Conservation (phyloP, 2,329 filamentous ascomycete genomes). For the Hypoxylon sp. region DNA sequence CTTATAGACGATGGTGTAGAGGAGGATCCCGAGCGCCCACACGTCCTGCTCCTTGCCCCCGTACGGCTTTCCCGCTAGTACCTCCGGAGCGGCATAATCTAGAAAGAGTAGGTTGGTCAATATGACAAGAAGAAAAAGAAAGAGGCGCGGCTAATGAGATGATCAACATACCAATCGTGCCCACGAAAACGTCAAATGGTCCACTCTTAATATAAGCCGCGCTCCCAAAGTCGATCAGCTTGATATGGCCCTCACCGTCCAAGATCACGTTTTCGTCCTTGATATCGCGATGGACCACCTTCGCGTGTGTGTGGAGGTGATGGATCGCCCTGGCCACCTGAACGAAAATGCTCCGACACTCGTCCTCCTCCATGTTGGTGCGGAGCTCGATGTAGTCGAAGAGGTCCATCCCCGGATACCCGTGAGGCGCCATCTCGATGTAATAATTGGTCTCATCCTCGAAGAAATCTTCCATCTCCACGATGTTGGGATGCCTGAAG, state of each 20-base stretch:
- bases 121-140: slow-evolving; percentile 9
- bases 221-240: slow-evolving; percentile 97
- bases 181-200: slow-evolving; percentile 98
- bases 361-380: slow-evolving; percentile 94
- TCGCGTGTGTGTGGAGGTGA: slow-evolving; percentile 89
- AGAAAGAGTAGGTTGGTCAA: slow-evolving; percentile 28
- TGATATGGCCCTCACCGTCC: slow-evolving; percentile 94
- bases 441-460: slow-evolving; percentile 94
- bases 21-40: slow-evolving; percentile 94
- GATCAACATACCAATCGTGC: slow-evolving; percentile 84
- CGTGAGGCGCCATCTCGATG: slow-evolving; percentile 97
- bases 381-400: slow-evolving; percentile 99
- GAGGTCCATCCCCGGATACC: slow-evolving; percentile 95
- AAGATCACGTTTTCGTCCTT: slow-evolving; percentile 99
- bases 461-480: slow-evolving; percentile 79
- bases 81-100: slow-evolving; percentile 99
- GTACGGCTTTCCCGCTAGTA: slow-evolving; percentile 91
- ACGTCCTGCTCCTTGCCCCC: slow-evolving; percentile 97
- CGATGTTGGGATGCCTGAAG: slow-evolving; percentile 74
- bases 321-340: slow-evolving; percentile 92
- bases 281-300: slow-evolving; percentile 96
- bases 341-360: slow-evolving; percentile 93
- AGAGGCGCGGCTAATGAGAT: background rate
- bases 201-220: slow-evolving; percentile 98
- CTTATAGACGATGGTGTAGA: slow-evolving; percentile 99